Percentiles rank a stretch among this genome's conserved stretches.
Evolutionary conservation across 164 flowering plant species (phyloP).

Genomic region (Macadamia tetraphylla): DNA sequence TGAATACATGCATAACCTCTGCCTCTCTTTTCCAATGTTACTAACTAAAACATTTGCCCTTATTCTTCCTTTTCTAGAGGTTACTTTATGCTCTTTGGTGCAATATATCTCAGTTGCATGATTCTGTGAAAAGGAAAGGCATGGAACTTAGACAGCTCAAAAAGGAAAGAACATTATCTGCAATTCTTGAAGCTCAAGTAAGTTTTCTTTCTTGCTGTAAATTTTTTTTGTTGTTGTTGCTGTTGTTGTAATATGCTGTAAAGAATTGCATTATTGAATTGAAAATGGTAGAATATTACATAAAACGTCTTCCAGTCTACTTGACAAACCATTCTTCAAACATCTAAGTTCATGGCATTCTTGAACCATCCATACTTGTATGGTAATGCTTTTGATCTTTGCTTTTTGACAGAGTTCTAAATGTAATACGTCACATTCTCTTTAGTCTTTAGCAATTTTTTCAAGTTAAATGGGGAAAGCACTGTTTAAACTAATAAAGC

Average conservation of each 20-base stretch:
- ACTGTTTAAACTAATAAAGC: no score
- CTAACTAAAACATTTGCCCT: background rate
- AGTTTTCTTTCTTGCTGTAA: constrained; percentile 13
- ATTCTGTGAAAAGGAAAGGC: constrained; percentile 48
- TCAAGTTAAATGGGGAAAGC: no score
- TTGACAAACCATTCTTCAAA: no score
- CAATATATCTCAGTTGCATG: constrained; percentile 48
- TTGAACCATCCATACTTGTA: no score
- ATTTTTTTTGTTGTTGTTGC: background rate
- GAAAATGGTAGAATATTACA: background rate
- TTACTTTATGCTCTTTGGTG: constrained; percentile 36
- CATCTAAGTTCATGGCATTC: no score
- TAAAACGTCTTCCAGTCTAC: no score
- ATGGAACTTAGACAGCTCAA: constrained; percentile 41
- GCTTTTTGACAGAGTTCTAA: no score
- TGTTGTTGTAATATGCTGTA: background rate
- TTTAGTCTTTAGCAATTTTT: no score
- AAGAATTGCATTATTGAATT: background rate
- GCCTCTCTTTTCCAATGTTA: background rate
- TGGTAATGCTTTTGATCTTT: no score
- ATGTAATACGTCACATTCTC: no score
- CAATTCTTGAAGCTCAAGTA: constrained; percentile 63
- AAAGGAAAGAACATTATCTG: constrained; percentile 26
- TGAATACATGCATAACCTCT: background rate
- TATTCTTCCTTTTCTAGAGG: constrained; percentile 27